Evolutionary conservation across 2,329 filamentous ascomycete species (phyloP).

Genomic region (Aureobasidium sp.): DNA sequence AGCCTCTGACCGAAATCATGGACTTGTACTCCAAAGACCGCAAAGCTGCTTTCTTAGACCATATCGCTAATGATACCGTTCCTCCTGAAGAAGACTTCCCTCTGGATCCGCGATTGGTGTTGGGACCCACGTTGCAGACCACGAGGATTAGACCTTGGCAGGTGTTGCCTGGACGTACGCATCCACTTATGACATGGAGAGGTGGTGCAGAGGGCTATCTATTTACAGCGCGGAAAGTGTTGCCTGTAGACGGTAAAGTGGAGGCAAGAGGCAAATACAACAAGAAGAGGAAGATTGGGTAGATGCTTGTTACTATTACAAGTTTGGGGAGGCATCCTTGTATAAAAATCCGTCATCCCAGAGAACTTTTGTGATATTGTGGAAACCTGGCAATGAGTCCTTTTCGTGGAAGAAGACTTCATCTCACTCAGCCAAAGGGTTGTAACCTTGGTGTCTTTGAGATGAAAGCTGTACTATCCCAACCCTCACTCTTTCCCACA

Average conservation of each 20-base stretch:
- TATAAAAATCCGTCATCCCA: too few relatives aligned
- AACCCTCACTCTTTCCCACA: too few relatives aligned
- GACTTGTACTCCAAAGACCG: slow-evolving; percentile 79
- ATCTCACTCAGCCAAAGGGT: too few relatives aligned
- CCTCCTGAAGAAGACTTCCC: slow-evolving; percentile 62
- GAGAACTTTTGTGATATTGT: too few relatives aligned
- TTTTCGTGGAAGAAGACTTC: too few relatives aligned
- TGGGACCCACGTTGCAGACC: slow-evolving; percentile 73
- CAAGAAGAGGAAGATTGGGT: slow-evolving; percentile 15
- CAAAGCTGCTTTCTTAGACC: slow-evolving; percentile 61
- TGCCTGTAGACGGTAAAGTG: slow-evolving; percentile 45
- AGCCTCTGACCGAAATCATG: slow-evolving; percentile 66
- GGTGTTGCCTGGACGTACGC: slow-evolving; percentile 81
- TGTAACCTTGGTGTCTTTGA: too few relatives aligned
- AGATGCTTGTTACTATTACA: not conserved
- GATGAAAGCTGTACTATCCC: too few relatives aligned
- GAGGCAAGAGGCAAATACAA: slow-evolving; percentile 15
- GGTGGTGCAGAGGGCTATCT: slow-evolving; percentile 88
- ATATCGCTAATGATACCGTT: slow-evolving; percentile 17
- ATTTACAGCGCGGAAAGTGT: slow-evolving; percentile 72
- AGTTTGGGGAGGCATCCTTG: too few relatives aligned
- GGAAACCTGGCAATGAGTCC: too few relatives aligned
- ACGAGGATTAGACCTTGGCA: slow-evolving; percentile 76
- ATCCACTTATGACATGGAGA: slow-evolving; percentile 83
- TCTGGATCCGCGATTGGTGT: slow-evolving; percentile 73